Conservation (phyloP, 768 basidiomycete species). For the Tricholoma terreum region DNA sequence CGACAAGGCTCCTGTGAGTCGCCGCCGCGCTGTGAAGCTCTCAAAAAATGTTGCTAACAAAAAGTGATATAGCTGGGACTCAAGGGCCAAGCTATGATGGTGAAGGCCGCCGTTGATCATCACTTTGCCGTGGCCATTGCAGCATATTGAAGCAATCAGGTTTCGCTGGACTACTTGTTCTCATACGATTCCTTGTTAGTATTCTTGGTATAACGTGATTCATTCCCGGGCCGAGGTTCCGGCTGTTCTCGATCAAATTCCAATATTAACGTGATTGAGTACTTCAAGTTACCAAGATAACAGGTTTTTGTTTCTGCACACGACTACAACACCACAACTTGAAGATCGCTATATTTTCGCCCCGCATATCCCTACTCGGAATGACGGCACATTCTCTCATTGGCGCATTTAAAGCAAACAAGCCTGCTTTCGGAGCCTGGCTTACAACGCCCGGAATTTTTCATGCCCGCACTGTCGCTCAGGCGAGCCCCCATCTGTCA, state of each 20-base stretch:
- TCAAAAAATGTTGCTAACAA: background rate
- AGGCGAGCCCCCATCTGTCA: constrained; percentile 51
- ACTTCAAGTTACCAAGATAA: background rate
- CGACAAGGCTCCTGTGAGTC: background rate
- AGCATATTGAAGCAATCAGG: background rate
- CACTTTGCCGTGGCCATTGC: background rate
- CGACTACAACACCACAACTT: too few species aligned
- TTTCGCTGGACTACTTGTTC: background rate
- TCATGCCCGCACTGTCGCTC: constrained; percentile 56
- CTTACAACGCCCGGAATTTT: constrained; percentile 57
- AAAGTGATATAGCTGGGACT: background rate
- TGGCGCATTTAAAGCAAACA: constrained; percentile 49
- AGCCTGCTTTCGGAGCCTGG: constrained; percentile 68
- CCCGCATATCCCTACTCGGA: background rate
- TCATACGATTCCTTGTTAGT: background rate
- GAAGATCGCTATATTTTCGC: background rate
- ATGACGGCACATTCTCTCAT: constrained; percentile 58
- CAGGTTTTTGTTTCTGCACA: too few species aligned
- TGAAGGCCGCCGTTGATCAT: too few species aligned
- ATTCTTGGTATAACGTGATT: too few species aligned
- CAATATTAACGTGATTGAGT: too few species aligned
- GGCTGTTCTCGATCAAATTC: background rate
- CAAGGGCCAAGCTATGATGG: background rate
- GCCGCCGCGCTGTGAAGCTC: background rate
- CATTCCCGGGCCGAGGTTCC: too few species aligned